These are phyloP conservation scores for Heterobasidion occidentale DNA, from an alignment of 1,284 basidiomycete genomes.

Conservation along the genomic window DNA sequence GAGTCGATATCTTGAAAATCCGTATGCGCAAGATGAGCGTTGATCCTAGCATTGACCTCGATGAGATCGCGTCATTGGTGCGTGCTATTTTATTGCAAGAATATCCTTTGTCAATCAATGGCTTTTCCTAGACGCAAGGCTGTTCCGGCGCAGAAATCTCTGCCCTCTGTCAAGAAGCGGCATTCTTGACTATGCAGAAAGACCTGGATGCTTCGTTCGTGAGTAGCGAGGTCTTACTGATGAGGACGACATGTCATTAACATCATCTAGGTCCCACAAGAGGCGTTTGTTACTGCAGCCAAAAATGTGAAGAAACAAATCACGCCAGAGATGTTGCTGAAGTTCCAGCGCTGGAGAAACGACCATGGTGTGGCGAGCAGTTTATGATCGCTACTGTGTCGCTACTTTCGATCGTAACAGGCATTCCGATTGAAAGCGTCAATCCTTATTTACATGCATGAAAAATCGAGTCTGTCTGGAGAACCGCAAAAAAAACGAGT, in stretches of 20 bases:
- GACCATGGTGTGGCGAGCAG: neutral
- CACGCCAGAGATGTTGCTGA: slow-evolving; percentile 71
- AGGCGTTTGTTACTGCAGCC: slow-evolving; percentile 76
- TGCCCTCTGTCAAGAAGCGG: slow-evolving; percentile 94
- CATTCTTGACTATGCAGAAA: slow-evolving; percentile 82
- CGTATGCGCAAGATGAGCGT: slow-evolving; percentile 78
- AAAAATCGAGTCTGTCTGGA: no score
- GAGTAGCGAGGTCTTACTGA: slow-evolving; percentile 18
- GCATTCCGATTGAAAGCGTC: no score
- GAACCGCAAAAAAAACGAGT: no score
- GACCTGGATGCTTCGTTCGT: slow-evolving; percentile 77
- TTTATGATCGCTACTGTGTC: neutral
- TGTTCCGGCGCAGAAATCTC: slow-evolving; percentile 96
- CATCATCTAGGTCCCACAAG: slow-evolving; percentile 56
- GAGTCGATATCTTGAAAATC: slow-evolving; percentile 82
- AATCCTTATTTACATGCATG: no score
- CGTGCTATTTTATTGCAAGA: slow-evolving; percentile 2
- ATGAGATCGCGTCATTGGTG: slow-evolving; percentile 65
- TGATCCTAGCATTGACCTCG: slow-evolving; percentile 60
- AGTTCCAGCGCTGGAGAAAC: slow-evolving; percentile 59
- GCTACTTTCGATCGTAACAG: no score
- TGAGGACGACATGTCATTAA: neutral
- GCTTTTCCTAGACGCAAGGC: slow-evolving; percentile 66
- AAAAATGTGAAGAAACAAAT: slow-evolving; percentile 74
- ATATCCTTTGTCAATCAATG: neutral